Evolutionary conservation across 441 rosid species (phyloP).

Genomic region (Populus hybrid): DNA sequence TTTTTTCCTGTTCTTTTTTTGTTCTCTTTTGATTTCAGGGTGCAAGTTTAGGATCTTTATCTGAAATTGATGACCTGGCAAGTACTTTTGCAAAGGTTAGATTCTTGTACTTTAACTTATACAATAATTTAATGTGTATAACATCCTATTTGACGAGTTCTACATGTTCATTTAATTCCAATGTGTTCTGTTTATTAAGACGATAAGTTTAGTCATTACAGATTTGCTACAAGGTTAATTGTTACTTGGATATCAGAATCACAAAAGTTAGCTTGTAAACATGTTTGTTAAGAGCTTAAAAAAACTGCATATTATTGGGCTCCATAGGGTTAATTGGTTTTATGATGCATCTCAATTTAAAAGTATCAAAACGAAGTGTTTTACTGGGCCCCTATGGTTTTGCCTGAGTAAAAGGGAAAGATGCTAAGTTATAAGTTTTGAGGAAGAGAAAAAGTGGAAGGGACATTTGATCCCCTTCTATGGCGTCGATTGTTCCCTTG

Average conservation of each 20-base stretch:
- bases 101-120: background rate
- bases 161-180: no score
- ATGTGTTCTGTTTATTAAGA: background rate
- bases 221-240: background rate
- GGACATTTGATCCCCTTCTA: background rate
- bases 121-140: background rate
- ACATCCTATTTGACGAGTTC: no score
- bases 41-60: conserved; percentile 46
- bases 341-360: background rate
- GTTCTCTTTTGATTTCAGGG: conserved; percentile 37
- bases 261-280: background rate
- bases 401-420: background rate
- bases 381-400: background rate
- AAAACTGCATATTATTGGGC: background rate
- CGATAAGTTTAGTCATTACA: background rate
- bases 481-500: background rate
- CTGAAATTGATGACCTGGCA: conserved; percentile 70
- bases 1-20: background rate
- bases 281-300: no score
- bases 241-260: no score
- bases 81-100: conserved; percentile 80
- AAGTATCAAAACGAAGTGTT: background rate
- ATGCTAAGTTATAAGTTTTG: background rate
- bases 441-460: background rate
- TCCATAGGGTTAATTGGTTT: background rate